Base-by-base conservation (phyloP, 2,329 filamentous ascomycete genomes). In the Fonsecaea multimorphosa region DNA sequence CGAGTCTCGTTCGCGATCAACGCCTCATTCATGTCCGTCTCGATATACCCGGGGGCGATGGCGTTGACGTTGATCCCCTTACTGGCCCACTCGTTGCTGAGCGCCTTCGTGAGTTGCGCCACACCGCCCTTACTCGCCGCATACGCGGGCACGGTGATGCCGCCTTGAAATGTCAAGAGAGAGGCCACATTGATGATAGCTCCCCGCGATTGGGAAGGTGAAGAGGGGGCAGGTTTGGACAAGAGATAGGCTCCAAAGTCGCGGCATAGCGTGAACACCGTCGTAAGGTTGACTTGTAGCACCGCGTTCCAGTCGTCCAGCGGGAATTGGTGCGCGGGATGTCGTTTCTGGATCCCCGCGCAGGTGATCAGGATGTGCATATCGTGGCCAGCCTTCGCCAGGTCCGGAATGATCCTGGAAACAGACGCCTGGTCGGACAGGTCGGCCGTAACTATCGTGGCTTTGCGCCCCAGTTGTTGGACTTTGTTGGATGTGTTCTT, bases 11-110 rank as follows among this genome's bases (percentile, higher is more conserved):
- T 88, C 58, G 88, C 85, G 51, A 96, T 86, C 74, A 97, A 78
- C 2, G 92, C 93, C 70, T 84, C 85, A 76, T 97, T 97, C 93
- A 97, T 97, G 67, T 97, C 93, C n/a, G 93, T 97, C 57, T 86
- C 91, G 72, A 96, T 91, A 78, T 97, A 97, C 0, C 93, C 93
- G 0, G 93, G 93, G 1, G 93, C 92, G 74, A 97, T 91, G 7
- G 90, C 91, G 77, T 97, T 97, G 46, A 97, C 92, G 0, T 86
- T 91, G 68, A 97, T 85, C 1, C 92, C 92, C 73, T 87, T 85
- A n/a, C 82, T 78, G 0, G 89, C 87, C 93, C 93, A 97, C 80
- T 96, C 91, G 75, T 97, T 97, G 54, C 89, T 88, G 64, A 97
- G 83, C 29, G 89, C 89, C 80, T 95, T 96, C 58, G 92, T 96